Evolutionary conservation across 2,329 filamentous ascomycete species (phyloP).

Genomic region (Venturia carpophila): DNA sequence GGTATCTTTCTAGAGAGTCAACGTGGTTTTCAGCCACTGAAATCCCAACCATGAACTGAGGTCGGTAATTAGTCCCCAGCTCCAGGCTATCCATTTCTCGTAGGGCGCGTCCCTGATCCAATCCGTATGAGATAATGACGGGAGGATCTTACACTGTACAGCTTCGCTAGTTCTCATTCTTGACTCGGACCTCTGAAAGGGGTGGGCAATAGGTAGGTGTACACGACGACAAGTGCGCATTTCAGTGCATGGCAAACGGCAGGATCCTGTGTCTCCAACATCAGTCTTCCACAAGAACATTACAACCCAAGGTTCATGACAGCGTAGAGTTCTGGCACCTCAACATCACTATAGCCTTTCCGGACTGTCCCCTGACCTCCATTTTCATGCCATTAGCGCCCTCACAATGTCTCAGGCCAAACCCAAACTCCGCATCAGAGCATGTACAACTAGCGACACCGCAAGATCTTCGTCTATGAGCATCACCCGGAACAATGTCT

Average conservation of each 20-base stretch:
- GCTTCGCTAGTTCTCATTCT: neutral
- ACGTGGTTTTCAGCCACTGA: neutral
- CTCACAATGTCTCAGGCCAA: neutral
- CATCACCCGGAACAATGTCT: neutral
- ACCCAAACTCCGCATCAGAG: neutral
- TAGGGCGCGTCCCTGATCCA: neutral
- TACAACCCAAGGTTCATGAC: neutral
- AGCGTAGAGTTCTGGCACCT: neutral
- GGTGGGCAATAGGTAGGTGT: neutral
- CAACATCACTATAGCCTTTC: neutral
- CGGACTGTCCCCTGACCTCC: neutral
- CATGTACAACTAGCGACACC: neutral
- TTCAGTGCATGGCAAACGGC: neutral
- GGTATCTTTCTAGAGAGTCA: neutral
- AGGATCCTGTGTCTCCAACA: neutral
- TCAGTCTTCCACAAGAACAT: neutral
- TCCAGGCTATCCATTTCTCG: neutral
- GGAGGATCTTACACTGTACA: conserved; percentile 2
- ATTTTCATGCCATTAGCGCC: neutral
- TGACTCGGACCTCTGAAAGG: neutral
- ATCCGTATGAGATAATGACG: neutral
- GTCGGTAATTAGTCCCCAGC: neutral
- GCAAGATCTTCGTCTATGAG: neutral
- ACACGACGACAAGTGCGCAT: neutral
- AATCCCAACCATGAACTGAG: neutral